Base-by-base conservation (phyloP, 768 basidiomycete genomes). In the Boletus edulis region DNA sequence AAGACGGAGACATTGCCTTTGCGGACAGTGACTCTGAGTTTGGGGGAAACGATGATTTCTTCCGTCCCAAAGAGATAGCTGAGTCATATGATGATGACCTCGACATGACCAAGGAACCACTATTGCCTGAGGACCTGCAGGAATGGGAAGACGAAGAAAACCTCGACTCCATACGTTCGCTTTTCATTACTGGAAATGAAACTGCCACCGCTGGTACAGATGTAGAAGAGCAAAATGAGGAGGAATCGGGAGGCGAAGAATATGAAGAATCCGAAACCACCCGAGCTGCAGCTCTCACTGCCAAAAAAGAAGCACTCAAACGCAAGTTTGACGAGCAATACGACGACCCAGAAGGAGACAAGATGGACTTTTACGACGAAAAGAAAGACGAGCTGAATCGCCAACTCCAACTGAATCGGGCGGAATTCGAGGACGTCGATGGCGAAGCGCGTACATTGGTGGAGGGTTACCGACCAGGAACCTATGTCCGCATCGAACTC, bases 311-410 rank as follows among this genome's bases (percentile, higher is more conserved):
- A 62, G 83, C 80, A 3, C 81, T 98, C 55, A 97, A 97, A 73
- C 85, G 86, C 60, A 95, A 96, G 70, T 99, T 99, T 67, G 92
- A 99, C 72, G 91, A 93, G 63, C 89, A 96, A 72, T 98, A 98
- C 71, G 94, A 97, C 68, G 92, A 94, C 60, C 89, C 90, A 3
- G 87, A 90, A 42, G 78, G 81, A 51, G 73, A 84, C 52, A 88
- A 90, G 63, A 72, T 84, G 68, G 91, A 94, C 65, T 97, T 97
- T 65, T 99, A 97, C 75, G 83, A 87, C 46, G 84, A 88, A 66
- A 86, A 89, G 70, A 99, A 98, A 74, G 91, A 90, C 18, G 93
- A 94, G 65, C 91, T 99, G 66, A 83, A 91, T 20, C 80, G 81
- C 10, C 94, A 97, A 65, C 84, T 87, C 29, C 80, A 83, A 49